These are phyloP conservation scores for Ustilago shanxiensis DNA, from an alignment of 1,284 basidiomycete genomes.

Conservation along the genomic window DNA sequence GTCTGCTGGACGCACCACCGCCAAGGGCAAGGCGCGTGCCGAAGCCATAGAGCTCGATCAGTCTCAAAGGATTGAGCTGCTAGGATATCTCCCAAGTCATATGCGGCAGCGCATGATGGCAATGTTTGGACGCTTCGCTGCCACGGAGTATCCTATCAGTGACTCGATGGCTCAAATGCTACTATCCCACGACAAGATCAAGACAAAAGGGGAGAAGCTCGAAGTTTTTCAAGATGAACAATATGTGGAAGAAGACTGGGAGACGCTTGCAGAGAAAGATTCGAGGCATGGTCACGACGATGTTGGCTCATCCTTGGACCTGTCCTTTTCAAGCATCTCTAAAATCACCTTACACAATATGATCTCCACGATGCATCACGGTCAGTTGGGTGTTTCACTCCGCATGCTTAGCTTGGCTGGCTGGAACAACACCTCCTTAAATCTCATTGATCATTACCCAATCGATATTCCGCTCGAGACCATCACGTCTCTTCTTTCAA, in stretches of 20 bases:
- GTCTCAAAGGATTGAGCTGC: constrained; percentile 12
- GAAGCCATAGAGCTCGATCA: constrained; percentile 6
- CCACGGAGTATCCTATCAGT: constrained; percentile 26
- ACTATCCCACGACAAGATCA: not conserved
- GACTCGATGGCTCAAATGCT: constrained; percentile 31
- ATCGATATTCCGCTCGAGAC: constrained; percentile 10
- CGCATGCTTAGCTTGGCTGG: constrained; percentile 44
- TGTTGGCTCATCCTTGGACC: constrained; percentile 24
- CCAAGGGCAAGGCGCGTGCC: not conserved
- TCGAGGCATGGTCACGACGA: not conserved
- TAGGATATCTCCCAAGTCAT: constrained; percentile 35
- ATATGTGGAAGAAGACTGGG: constrained; percentile 4
- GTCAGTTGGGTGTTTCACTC: constrained; percentile 18
- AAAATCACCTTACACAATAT: constrained; percentile 14
- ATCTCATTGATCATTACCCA: not conserved
- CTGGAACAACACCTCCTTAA: constrained; percentile 3
- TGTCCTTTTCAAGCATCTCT: constrained; percentile 37
- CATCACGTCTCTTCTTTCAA: constrained; percentile 17
- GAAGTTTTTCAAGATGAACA: constrained; percentile 18
- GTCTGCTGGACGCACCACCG: too few species aligned
- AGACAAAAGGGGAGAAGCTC: not conserved
- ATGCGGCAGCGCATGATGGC: constrained; percentile 32
- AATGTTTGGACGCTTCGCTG: constrained; percentile 31
- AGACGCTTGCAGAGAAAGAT: not conserved
- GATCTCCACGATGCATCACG: not conserved